Base-by-base conservation (phyloP, 148 eudicot species). In the Cornus controversa region DNA sequence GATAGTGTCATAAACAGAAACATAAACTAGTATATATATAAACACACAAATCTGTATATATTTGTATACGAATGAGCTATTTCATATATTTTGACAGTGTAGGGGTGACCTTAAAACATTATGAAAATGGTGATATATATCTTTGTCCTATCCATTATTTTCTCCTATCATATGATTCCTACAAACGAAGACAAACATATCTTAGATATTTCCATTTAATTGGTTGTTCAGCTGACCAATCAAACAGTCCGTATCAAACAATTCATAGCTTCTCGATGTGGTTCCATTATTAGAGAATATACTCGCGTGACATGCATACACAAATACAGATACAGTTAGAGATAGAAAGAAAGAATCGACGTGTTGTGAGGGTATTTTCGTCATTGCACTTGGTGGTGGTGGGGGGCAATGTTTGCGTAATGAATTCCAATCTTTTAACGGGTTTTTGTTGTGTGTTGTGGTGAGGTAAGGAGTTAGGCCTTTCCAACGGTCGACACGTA, bases 111-210 rank as follows among this genome's bases (percentile, higher is more conserved):
- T 67, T 31, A 73, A 78, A 82, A 69, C 74, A 66, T 57, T 67
- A 77, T 47, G 31, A 69, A 75, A 78, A 69, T 69, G 70, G 75
- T 65, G 45, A 79, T 73, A 24, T 79, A 79, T 73, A 24, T 79
- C 34, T 67, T 73, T 63, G 47, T 26, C 22, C 34, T 31, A 2
- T 31, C 34, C 34, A 31, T 31, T 31, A 31, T 31, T 31, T 31
- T 31, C 34, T 31, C 0, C 0, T 31, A n/a, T n/a, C n/a, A n/a
- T n/a, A n/a, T n/a, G n/a, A n/a, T n/a, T n/a, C n/a, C n/a, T n/a
- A n/a, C n/a, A n/a, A n/a, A n/a, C n/a, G n/a, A n/a, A 31, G 45
- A 40, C 45, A 40, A 40, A 40, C 45, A 40, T 31, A 40, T 63
- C 73, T 69, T 71, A 28, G 62, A 34, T 53, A 64, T 2, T 27